These are phyloP conservation scores for Tripterygium wilfordii DNA, from an alignment of 177 flowering plant species.

Conservation along the genomic window DNA sequence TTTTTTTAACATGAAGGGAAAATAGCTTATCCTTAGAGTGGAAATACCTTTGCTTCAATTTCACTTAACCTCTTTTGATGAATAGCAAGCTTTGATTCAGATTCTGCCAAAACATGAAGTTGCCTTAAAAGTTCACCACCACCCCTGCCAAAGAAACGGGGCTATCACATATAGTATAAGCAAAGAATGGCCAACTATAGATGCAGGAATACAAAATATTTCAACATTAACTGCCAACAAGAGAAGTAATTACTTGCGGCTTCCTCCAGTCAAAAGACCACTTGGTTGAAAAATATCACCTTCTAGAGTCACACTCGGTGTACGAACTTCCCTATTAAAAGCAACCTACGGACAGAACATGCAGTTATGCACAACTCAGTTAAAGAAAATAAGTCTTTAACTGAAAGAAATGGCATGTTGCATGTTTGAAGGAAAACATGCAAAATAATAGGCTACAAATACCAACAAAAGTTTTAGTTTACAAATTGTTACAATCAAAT, in stretches of 20 bases:
- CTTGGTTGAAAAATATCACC: conserved; percentile 97
- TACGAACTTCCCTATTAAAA: conserved; percentile 52
- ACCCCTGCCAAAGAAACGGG: conserved; percentile 44
- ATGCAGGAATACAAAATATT: background rate
- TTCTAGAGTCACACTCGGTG: conserved; percentile 88
- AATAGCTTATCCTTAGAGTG: too few species aligned
- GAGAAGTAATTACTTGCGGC: conserved; percentile 70
- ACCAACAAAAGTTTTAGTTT: too few species aligned
- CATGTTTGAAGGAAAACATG: too few species aligned
- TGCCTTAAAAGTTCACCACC: conserved; percentile 85
- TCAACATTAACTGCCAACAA: background rate
- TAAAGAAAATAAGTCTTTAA: too few species aligned
- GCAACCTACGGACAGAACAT: conserved; percentile 69
- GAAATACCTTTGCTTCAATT: conserved; percentile 72
- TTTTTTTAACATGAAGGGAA: too few species aligned
- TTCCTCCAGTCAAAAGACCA: conserved; percentile 97
- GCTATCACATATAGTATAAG: background rate
- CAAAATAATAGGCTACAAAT: too few species aligned
- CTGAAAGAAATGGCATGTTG: too few species aligned
- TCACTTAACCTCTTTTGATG: conserved; percentile 66
- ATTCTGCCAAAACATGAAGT: conserved; percentile 70
- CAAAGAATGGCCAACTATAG: background rate
- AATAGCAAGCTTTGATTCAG: conserved; percentile 52
- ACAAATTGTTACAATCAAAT: too few species aligned
- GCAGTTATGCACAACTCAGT: background rate